Conservation (phyloP, 2,329 filamentous ascomycete genomes). For the Hypoxylon sp. region DNA sequence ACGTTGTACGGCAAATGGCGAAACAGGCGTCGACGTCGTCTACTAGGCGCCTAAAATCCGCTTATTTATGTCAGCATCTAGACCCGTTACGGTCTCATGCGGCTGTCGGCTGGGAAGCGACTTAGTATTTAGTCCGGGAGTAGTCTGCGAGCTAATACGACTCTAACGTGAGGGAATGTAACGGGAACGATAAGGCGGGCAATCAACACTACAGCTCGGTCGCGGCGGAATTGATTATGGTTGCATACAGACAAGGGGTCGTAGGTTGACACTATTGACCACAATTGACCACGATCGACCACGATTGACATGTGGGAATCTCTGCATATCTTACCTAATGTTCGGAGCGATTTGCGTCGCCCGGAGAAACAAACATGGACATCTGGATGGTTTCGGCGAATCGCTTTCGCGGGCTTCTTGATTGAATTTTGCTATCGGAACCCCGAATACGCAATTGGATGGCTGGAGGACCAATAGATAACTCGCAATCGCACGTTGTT, state of each 20-base stretch:
- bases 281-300: constrained; percentile 1
- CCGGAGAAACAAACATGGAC: constrained; percentile 44
- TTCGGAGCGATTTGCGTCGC: constrained; percentile 16
- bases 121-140: constrained; percentile 33
- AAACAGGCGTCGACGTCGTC: constrained; percentile 25
- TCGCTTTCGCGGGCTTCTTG: constrained; percentile 21
- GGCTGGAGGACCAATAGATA: constrained; percentile 19
- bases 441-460: constrained; percentile 26
- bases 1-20: constrained; percentile 5
- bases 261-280: constrained; percentile 21
- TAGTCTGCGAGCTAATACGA: constrained; percentile 35
- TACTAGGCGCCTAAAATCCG: constrained; percentile 11
- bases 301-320: neutral
- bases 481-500: constrained; percentile 20
- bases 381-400: constrained; percentile 35
- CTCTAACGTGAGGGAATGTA: constrained; percentile 35
- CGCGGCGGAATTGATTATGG: constrained; percentile 38
- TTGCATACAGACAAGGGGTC: constrained; percentile 25
- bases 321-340: constrained; percentile 31
- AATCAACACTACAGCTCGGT: constrained; percentile 34
- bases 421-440: constrained; percentile 29
- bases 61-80: constrained; percentile 28
- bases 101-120: constrained; percentile 20
- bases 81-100: constrained; percentile 15
- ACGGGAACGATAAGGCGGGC: constrained; percentile 29